Evolutionary conservation across 352 stramenopile species (phyloP).

Genomic region (Phytopythium litorale): DNA sequence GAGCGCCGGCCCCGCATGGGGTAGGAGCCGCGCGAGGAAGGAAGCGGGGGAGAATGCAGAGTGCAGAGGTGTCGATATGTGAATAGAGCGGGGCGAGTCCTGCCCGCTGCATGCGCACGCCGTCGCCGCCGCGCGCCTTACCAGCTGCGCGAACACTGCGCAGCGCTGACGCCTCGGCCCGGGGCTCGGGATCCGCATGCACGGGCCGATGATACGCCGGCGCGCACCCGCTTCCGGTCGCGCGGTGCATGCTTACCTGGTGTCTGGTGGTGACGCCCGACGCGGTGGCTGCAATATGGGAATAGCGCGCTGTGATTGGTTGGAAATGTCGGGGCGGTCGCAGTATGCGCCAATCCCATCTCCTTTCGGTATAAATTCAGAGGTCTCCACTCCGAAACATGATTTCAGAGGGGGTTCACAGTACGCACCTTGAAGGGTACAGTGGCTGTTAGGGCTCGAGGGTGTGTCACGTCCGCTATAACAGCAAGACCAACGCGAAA

Average conservation of each 20-base stretch:
- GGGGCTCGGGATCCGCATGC: too few relatives aligned
- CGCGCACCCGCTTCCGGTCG: background rate
- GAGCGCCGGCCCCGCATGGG: background rate
- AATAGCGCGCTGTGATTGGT: background rate
- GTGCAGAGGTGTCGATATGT: background rate
- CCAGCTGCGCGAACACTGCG: too few relatives aligned
- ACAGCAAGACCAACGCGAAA: too few relatives aligned
- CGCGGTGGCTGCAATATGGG: background rate
- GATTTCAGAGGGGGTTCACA: background rate
- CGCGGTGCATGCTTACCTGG: background rate
- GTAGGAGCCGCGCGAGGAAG: background rate
- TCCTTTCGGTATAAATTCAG: background rate
- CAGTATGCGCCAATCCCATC: background rate
- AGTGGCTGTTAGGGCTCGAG: background rate
- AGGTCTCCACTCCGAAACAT: background rate
- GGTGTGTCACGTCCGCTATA: background rate
- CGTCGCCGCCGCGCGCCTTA: too few relatives aligned
- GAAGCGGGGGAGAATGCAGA: conserved; percentile 2
- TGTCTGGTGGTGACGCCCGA: background rate
- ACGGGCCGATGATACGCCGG: background rate
- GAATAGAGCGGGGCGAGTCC: background rate
- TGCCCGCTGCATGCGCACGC: too few relatives aligned
- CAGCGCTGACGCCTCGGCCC: background rate
- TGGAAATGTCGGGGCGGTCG: background rate
- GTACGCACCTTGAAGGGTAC: background rate